These are phyloP conservation scores for Fusarium sp. DNA, from an alignment of 2,329 filamentous ascomycete species.

Conservation along the genomic window DNA sequence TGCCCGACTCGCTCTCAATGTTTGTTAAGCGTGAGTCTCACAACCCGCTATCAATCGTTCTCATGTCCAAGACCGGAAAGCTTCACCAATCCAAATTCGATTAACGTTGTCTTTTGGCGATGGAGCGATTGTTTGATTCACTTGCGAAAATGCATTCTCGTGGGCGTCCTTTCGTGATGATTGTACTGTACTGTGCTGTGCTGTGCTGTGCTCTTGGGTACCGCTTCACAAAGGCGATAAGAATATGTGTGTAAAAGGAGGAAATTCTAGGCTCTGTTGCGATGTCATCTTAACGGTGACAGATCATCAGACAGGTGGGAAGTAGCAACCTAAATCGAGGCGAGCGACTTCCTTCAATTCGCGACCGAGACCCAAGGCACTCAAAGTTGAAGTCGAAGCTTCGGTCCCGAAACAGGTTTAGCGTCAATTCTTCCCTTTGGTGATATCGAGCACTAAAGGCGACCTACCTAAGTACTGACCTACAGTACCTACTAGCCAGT, in stretches of 20 bases:
- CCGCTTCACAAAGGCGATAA: slow-evolving; percentile 29
- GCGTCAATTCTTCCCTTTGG: slow-evolving; percentile 21
- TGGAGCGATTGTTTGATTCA: slow-evolving; percentile 8
- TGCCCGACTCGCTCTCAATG: not conserved
- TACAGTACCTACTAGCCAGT: slow-evolving; percentile 5
- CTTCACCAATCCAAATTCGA: not conserved
- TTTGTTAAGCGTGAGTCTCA: slow-evolving; percentile 8
- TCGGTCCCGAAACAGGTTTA: slow-evolving; percentile 53
- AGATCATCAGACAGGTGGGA: slow-evolving; percentile 18
- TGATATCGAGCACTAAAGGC: not conserved
- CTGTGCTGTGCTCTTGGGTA: not conserved
- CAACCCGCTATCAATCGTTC: slow-evolving; percentile 7
- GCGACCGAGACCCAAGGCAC: slow-evolving; percentile 28
- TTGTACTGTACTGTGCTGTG: not conserved
- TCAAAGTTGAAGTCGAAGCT: slow-evolving; percentile 24
- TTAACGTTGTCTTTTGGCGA: slow-evolving; percentile 6
- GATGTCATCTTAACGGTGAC: slow-evolving; percentile 34
- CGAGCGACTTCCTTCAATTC: slow-evolving; percentile 41
- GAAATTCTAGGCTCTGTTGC: slow-evolving; percentile 18
- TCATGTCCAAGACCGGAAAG: not conserved
- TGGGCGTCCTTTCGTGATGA: not conserved
- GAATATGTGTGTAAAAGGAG: slow-evolving; percentile 13
- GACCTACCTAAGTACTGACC: too few relatives aligned
- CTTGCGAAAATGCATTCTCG: slow-evolving; percentile 28
- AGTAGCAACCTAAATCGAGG: not conserved